A percentile compares a stretch with the other conserved stretches of the same genome.
phyloP scores from a whole-genome alignment of 345 rosid species.

The Cochlearia excelsa region DNA sequence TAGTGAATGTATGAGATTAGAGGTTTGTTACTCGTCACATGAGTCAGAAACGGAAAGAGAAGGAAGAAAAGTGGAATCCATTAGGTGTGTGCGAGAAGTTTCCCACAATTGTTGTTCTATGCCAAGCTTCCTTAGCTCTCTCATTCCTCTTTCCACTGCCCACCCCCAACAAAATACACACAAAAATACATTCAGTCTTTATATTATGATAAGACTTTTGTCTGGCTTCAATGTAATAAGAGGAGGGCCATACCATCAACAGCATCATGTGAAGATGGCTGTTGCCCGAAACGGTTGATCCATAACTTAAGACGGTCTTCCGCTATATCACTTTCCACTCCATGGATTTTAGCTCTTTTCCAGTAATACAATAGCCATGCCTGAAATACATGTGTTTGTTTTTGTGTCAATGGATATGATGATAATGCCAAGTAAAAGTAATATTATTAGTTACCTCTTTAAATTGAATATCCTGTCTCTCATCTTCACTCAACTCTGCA shows the following conservation, averaged over 20 bases:
- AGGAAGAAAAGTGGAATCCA: constrained; percentile 38
- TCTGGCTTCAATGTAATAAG: no score
- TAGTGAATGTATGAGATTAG: constrained; percentile 5
- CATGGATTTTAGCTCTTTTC: constrained; percentile 73
- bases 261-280: constrained; percentile 66
- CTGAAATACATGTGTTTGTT: constrained; percentile 35
- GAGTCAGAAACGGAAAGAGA: constrained; percentile 33
- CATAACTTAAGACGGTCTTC: constrained; percentile 69
- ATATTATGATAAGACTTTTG: no score
- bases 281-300: constrained; percentile 59
- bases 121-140: constrained; percentile 79
- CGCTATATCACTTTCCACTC: constrained; percentile 70
- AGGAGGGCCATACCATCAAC: constrained; percentile 50
- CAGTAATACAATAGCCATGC: constrained; percentile 85
- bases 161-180: neutral
- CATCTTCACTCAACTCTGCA: constrained; percentile 73
- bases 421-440: no score
- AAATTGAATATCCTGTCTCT: constrained; percentile 83
- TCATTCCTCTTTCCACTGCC: constrained; percentile 74
- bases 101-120: constrained; percentile 92
- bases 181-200: neutral
- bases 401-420: neutral
- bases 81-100: constrained; percentile 69
- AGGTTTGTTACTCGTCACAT: constrained; percentile 27
- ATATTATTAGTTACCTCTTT: constrained; percentile 52